phyloP scores from a whole-genome alignment of 352 stramenopile genomes.

The Phytophthora constricta region DNA sequence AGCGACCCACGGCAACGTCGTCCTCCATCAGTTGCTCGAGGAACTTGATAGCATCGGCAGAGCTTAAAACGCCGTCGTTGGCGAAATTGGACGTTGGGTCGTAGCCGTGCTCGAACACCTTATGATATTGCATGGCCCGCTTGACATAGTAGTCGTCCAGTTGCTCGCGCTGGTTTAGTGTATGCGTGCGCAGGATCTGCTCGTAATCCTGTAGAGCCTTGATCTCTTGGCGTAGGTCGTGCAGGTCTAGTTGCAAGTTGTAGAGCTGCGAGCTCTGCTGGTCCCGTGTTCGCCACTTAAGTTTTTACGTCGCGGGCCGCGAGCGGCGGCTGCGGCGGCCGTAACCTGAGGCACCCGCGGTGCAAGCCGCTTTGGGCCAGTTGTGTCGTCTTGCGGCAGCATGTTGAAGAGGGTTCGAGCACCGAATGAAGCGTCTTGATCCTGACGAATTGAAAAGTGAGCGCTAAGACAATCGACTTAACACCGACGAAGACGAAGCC shows the following conservation, averaged over 20 bases:
- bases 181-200: slow-evolving; percentile 37
- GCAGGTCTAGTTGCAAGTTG: slow-evolving; percentile 65
- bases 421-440: not conserved
- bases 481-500: slow-evolving; percentile 9
- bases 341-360: slow-evolving; percentile 24
- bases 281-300: slow-evolving; percentile 68
- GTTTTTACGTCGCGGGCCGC: slow-evolving; percentile 36
- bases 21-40: slow-evolving; percentile 53
- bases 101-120: slow-evolving; percentile 63
- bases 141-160: slow-evolving; percentile 55
- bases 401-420: slow-evolving; percentile 18
- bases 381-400: slow-evolving; percentile 6
- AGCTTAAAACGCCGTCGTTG: not conserved
- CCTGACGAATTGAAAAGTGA: slow-evolving; percentile 31
- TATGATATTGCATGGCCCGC: slow-evolving; percentile 60
- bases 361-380: slow-evolving; percentile 22
- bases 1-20: slow-evolving; percentile 46
- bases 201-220: slow-evolving; percentile 43
- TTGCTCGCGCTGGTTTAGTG: slow-evolving; percentile 52
- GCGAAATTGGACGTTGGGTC: not conserved
- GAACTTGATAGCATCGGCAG: slow-evolving; percentile 43
- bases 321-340: slow-evolving; percentile 22
- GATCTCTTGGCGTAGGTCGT: slow-evolving; percentile 56
- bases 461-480: slow-evolving; percentile 17
- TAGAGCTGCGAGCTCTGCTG: slow-evolving; percentile 64